Base-by-base conservation (phyloP, 306 rosid species). In the Inga oerstediana region DNA sequence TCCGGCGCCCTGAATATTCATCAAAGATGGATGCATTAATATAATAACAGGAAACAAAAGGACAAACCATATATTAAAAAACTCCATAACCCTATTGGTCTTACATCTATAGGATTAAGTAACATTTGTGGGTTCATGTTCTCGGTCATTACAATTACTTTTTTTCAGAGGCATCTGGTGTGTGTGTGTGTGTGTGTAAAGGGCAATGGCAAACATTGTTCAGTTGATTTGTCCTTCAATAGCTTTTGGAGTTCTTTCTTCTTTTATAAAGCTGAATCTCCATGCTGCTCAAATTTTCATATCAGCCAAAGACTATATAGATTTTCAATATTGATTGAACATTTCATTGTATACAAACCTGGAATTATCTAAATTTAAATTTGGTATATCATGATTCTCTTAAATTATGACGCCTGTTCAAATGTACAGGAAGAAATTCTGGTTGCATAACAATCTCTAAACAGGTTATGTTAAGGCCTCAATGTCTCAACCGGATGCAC, bases 1-100 rank as follows among this genome's bases (percentile, higher is more conserved):
- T 75, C 93, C 95, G 73, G 89, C 80, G 78, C 90, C 92, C 99
- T 97, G 90, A 81, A 79, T 81, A 75, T 89, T 82, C 58, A 82
- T 82, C 44, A 82, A 83, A 64, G 62, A 78, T 73, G 81, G 43
- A 71, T n/a, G 62, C 62, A 85, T 79, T 54, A 81, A 48, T 65
- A 86, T 20, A 54, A 7, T 17, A 17, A 19, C 22, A 58, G 30
- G 61, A 54, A 54, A 19, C 24, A 20, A 54, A 54, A 54, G 24
- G 22, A 54, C 64, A 74, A 74, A 76, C 14, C 27, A 78, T 72
- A 45, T 4, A 79, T 45, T 68, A 46, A 19, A 15, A 12, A 69
- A 49, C 71, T 84, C 68, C 39, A 44, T 58, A 24, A 77, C 71
- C 65, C 52, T 43, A 32, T 78, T 74, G 64, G 59, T 75, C 48